phyloP scores from a whole-genome alignment of 163 green algal genomes.

The Chloromonas sp. region DNA sequence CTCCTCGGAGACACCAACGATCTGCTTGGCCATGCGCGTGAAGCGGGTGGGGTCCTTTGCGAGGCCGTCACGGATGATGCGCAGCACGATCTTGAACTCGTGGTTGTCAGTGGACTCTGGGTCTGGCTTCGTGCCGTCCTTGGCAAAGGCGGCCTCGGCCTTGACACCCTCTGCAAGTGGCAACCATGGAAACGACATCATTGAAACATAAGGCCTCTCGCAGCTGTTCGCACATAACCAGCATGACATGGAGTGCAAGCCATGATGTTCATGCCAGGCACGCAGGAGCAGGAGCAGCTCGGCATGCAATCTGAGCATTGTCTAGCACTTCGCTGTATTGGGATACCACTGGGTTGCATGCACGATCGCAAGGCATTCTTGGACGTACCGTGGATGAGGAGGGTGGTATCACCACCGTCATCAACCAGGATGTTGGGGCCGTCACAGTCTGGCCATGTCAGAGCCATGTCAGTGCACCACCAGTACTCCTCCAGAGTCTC shows the following conservation, averaged over 20 bases:
- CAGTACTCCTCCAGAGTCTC: slow-evolving; percentile 99
- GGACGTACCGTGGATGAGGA: slow-evolving; percentile 92
- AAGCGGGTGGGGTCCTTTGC: slow-evolving; percentile 58
- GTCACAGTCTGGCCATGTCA: slow-evolving; percentile 83
- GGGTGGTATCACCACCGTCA: slow-evolving; percentile 95
- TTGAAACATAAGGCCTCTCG: too few relatives aligned
- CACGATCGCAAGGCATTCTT: too few relatives aligned
- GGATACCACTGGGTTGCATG: too few relatives aligned
- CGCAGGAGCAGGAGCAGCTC: too few relatives aligned
- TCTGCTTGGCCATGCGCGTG: slow-evolving; percentile 81
- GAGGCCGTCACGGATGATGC: slow-evolving; percentile 83
- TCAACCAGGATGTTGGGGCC: slow-evolving; percentile 95
- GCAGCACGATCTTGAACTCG: slow-evolving; percentile 99
- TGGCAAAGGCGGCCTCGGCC: slow-evolving; percentile 88
- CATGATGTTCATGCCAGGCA: too few relatives aligned
- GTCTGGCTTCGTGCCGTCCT: slow-evolving; percentile 88
- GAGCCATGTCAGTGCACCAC: slow-evolving; percentile 28
- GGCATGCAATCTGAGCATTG: too few relatives aligned
- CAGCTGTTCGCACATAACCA: too few relatives aligned
- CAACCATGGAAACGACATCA: too few relatives aligned
- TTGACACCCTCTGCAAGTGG: slow-evolving; percentile 85
- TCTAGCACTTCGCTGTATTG: too few relatives aligned
- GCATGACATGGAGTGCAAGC: too few relatives aligned
- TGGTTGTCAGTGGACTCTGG: slow-evolving; percentile 90
- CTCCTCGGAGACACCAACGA: slow-evolving; percentile 96